These are phyloP conservation scores for Penicillium sp. DNA, from an alignment of 2,329 filamentous ascomycete species.

Conservation along the genomic window DNA sequence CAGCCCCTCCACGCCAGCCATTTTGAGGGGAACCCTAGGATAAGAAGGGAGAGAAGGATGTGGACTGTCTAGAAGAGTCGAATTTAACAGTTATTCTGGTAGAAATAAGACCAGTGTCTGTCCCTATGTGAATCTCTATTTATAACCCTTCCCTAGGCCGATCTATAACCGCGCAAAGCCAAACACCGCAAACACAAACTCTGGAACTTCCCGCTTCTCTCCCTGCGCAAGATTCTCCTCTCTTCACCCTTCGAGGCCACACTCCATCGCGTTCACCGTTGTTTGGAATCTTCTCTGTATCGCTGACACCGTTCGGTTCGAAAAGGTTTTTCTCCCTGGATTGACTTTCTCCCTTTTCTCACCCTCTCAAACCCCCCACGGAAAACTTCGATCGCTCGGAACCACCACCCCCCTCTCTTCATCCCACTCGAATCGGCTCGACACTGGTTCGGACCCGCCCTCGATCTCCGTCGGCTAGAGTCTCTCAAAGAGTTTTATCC, in stretches of 20 bases:
- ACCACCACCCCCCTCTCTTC: conserved; percentile 22
- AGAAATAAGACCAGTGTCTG: too few relatives aligned
- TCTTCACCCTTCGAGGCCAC: conserved; percentile 20
- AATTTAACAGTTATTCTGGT: too few relatives aligned
- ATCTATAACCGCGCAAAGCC: conserved; percentile 27
- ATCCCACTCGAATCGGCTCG: conserved; percentile 21
- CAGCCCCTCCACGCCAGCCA: conserved; percentile 16
- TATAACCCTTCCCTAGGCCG: conserved; percentile 7
- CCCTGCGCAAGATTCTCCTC: conserved; percentile 29
- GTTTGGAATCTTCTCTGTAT: conserved; percentile 17
- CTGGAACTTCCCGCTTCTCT: conserved; percentile 28
- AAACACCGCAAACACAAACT: conserved; percentile 32
- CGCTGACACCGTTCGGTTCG: conserved; percentile 5
- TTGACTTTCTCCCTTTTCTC: conserved; percentile 13
- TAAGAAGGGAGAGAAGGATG: neutral
- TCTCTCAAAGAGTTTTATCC: conserved; percentile 23
- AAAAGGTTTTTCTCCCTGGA: conserved; percentile 28
- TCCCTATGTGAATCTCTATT: too few relatives aligned
- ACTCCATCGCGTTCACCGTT: conserved; percentile 11
- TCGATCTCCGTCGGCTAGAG: conserved; percentile 13
- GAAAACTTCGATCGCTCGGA: conserved; percentile 24
- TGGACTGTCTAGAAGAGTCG: too few relatives aligned
- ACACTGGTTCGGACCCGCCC: conserved; percentile 9
- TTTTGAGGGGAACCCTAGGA: neutral
- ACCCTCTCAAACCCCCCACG: conserved; percentile 13